Conservation (phyloP, 176 grass and related monocot species). For the Saccharum spontaneum region DNA sequence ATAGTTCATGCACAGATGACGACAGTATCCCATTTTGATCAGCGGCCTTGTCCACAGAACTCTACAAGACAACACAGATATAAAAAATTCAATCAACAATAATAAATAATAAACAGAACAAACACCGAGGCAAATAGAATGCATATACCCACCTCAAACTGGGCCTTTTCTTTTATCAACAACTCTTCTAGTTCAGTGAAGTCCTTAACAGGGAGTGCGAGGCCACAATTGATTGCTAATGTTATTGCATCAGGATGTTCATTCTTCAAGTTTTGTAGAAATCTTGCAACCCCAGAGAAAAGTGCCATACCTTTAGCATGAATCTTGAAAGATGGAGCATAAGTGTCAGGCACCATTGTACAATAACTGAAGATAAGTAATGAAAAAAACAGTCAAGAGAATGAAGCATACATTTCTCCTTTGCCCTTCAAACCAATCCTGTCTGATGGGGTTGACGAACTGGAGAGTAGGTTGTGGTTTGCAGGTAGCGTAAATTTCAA, state of each 20-base stretch:
- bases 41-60: conserved; percentile 40
- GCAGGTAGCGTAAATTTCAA: conserved; percentile 87
- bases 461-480: conserved; percentile 81
- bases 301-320: conserved; percentile 52
- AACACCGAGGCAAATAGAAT: conserved; percentile 14
- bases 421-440: conserved; percentile 69
- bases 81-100: conserved; percentile 20
- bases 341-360: conserved; percentile 24
- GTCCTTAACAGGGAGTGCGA: conserved; percentile 50
- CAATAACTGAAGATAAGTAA: conserved; percentile 17
- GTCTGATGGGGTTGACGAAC: conserved; percentile 68
- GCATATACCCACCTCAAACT: conserved; percentile 67
- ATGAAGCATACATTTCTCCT: conserved; percentile 60
- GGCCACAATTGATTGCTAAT: conserved; percentile 18
- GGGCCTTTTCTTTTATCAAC: conserved; percentile 62
- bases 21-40: conserved; percentile 48
- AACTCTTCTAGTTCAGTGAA: conserved; percentile 70
- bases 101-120: conserved; percentile 44
- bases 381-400: conserved; percentile 6
- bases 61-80: conserved; percentile 46
- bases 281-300: conserved; percentile 64
- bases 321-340: conserved; percentile 62
- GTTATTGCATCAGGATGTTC: conserved; percentile 37
- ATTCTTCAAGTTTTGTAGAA: conserved; percentile 69
- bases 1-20: conserved; percentile 49